Conservation (phyloP, 192 early-diverging fungal genomes). For the Dimargaris cristalligena region DNA sequence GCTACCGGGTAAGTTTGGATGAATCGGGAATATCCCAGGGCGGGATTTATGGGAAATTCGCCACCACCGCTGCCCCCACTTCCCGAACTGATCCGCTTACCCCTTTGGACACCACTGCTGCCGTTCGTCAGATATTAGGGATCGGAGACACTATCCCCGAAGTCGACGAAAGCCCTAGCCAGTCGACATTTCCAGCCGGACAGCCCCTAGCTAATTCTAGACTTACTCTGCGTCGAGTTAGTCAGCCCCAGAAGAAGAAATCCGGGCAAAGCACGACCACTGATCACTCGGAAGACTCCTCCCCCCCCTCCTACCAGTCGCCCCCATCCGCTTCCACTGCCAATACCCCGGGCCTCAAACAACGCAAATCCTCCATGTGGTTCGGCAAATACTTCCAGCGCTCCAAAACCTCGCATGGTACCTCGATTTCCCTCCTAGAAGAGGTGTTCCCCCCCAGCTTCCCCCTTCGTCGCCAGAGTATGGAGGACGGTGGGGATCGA, state of each 20-base stretch:
- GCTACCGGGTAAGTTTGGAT: slow-evolving; percentile 5
- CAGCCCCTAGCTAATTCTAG: background rate
- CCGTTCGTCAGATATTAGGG: background rate
- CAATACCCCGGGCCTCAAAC: background rate
- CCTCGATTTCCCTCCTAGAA: background rate
- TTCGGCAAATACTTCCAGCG: slow-evolving; percentile 8
- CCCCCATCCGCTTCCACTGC: background rate
- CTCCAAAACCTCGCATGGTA: background rate
- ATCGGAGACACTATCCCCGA: background rate
- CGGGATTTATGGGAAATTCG: background rate
- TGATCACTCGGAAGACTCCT: background rate
- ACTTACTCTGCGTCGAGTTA: background rate
- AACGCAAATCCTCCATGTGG: background rate
- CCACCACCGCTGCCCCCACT: background rate
- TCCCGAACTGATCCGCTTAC: background rate
- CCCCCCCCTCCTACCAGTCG: background rate
- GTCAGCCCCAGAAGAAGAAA: background rate
- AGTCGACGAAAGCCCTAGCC: background rate
- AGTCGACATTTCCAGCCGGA: background rate
- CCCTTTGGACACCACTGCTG: too few relatives aligned
- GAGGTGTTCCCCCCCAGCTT: background rate
- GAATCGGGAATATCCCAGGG: slow-evolving; percentile 1
- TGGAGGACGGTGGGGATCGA: background rate
- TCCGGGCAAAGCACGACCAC: background rate
- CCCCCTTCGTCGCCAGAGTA: background rate